A percentile compares a stretch with the other conserved stretches of the same genome.
Evolutionary conservation across 257 asterid species (phyloP).

Genomic region (Thymus mandschuricus): DNA sequence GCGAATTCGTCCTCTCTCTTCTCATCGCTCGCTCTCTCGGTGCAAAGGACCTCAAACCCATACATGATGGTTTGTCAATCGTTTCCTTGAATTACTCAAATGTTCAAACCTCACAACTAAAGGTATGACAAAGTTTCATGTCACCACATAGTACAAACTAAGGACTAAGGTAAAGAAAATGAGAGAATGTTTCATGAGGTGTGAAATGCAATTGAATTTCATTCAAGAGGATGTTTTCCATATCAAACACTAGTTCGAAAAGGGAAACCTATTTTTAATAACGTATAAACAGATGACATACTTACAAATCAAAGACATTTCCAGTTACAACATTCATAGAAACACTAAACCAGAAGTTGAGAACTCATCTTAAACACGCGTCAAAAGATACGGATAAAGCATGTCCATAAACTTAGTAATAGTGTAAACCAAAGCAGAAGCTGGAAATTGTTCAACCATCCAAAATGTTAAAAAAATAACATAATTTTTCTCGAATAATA

Average conservation of each 20-base stretch:
- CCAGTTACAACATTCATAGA: background rate
- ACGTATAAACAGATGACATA: background rate
- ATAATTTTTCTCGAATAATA: background rate
- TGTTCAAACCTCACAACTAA: background rate
- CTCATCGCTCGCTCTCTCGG: no score
- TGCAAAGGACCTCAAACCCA: no score
- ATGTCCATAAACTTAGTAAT: background rate
- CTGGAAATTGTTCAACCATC: slow-evolving; percentile 9
- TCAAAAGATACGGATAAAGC: slow-evolving; percentile 3
- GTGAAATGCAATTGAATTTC: background rate
- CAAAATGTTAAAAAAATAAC: slow-evolving; percentile 23
- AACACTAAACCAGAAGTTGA: background rate
- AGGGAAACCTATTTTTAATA: background rate
- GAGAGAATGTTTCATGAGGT: background rate
- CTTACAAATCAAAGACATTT: background rate
- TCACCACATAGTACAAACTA: background rate
- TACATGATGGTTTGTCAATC: background rate
- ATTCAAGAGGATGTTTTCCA: background rate
- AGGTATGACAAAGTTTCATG: background rate
- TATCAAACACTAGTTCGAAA: slow-evolving; percentile 10
- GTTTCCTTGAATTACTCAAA: background rate
- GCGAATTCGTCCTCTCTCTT: no score
- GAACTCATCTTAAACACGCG: slow-evolving; percentile 8
- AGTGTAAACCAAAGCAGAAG: no score
- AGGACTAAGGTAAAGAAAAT: background rate